Evolutionary conservation across 2,329 filamentous ascomycete species (phyloP).

Genomic region (Verticillium dahliae): DNA sequence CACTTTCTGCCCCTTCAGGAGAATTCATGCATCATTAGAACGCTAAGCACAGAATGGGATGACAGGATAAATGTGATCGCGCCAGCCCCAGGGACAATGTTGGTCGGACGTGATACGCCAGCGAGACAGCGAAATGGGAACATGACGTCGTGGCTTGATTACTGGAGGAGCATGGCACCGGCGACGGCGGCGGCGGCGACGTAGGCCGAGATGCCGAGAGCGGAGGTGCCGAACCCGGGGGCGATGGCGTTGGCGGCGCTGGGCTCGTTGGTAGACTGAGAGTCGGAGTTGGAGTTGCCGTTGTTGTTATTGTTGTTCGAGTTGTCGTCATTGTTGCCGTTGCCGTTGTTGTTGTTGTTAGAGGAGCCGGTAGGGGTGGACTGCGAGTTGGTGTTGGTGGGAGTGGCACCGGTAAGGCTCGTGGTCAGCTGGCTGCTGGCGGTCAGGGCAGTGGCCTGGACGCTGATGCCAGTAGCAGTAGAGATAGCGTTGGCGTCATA

Average conservation of each 20-base stretch:
- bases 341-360: background rate
- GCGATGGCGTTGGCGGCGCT: constrained; percentile 4
- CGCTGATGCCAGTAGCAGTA: constrained; percentile 9
- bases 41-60: background rate
- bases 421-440: constrained; percentile 11
- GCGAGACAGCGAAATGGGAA: background rate
- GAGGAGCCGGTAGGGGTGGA: constrained; percentile 3
- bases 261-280: constrained; percentile 6
- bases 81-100: background rate
- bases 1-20: background rate
- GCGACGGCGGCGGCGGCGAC: constrained; percentile 4
- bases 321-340: constrained; percentile 1
- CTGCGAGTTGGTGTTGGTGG: background rate
- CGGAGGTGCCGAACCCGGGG: constrained; percentile 1
- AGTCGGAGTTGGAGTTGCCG: background rate
- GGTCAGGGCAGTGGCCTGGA: constrained; percentile 9
- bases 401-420: constrained; percentile 3
- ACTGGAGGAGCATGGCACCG: constrained; percentile 5
- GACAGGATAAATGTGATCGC: background rate
- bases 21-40: background rate
- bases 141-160: background rate
- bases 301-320: constrained; percentile 4
- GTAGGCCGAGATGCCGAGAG: constrained; percentile 7
- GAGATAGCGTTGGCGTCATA: constrained; percentile 3
- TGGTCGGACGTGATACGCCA: background rate